Evolutionary conservation across 306 rosid species (phyloP), one percentile per base, ranked within the genome.

Genomic region (Acacia confusa): DNA sequence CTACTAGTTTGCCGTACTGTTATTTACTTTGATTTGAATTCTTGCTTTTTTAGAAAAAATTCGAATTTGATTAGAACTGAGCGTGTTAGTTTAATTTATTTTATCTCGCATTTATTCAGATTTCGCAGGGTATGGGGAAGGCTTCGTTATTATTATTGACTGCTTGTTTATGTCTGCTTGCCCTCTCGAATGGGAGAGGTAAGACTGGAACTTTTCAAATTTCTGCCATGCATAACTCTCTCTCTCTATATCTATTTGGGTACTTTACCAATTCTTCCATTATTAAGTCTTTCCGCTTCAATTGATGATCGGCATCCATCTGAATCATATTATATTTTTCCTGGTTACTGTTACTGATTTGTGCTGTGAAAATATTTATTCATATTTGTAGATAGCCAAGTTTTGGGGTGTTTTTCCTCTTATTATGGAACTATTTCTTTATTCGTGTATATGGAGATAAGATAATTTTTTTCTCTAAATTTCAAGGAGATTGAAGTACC

Each of bases 111-210:
- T 66, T 19, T 40, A 68, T 27, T 61, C 77, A 57, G 47, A 25
- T 76, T 82, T 61, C 66, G 69, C 86, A 86, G 97, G 74, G 63
- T 70, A 93, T 91, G 98, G 88, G 86, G 69, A 86, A 79, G 40
- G 73, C 76, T 45, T 67, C 85, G 77, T 86, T 92, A 89, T 81
- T 91, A 78, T 28, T 90, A n/a, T 45, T 85, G 79, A 85, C 74
- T 48, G 72, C 81, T 55, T 76, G 79, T 72, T 63, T 85, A 9
- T 88, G 89, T 61, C 41, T 89, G 32, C 16, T 89, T 64, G 73
- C 77, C 25, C 82, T 69, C 70, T 88, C 94, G 7, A 70, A 82
- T 60, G 87, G 86, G 53, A 88, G 98, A 90, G 97, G 98, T 94
- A 84, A 80, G 63, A 16, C 13, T 57, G 75, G 22, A 75, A 45